phyloP scores from a whole-genome alignment of 164 flowering plant species.

The Vitis labrusca region DNA sequence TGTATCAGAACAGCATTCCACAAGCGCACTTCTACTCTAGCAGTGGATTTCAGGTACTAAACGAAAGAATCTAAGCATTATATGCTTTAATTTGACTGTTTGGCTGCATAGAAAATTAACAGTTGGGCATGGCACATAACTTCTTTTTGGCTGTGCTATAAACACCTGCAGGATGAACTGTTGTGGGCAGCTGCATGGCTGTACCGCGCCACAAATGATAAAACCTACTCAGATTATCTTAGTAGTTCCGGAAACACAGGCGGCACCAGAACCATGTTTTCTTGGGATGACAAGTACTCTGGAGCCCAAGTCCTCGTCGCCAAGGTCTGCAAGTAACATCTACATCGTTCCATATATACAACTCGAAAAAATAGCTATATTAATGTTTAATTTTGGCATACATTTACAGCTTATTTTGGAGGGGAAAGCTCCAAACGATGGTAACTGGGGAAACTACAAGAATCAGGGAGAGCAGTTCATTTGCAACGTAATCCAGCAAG shows the following conservation, averaged over 20 bases:
- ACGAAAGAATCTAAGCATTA: neutral
- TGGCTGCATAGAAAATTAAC: neutral
- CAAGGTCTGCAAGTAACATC: slow-evolving; percentile 27
- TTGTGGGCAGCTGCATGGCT: slow-evolving; percentile 76
- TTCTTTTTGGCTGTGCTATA: neutral
- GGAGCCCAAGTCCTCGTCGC: slow-evolving; percentile 49
- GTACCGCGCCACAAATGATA: slow-evolving; percentile 35
- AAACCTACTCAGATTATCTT: slow-evolving; percentile 28
- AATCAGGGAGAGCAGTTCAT: slow-evolving; percentile 48
- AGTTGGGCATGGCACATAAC: too few relatives aligned
- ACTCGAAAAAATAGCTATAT: too few relatives aligned
- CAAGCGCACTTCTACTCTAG: slow-evolving; percentile 38
- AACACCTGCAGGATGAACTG: slow-evolving; percentile 37
- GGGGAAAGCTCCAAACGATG: slow-evolving; percentile 18
- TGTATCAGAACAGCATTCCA: slow-evolving; percentile 32
- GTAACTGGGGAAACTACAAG: slow-evolving; percentile 30
- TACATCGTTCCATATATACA: neutral
- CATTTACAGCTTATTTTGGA: slow-evolving; percentile 35
- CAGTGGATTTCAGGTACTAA: slow-evolving; percentile 29
- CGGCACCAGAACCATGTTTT: slow-evolving; percentile 32
- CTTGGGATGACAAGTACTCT: slow-evolving; percentile 60
- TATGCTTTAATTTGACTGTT: neutral
- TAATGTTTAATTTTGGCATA: neutral
- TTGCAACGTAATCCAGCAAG: slow-evolving; percentile 46
- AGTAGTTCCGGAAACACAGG: slow-evolving; percentile 14